These are phyloP conservation scores for Leccinum fuscescens DNA, from an alignment of 1,284 basidiomycete genomes.

Conservation along the genomic window DNA sequence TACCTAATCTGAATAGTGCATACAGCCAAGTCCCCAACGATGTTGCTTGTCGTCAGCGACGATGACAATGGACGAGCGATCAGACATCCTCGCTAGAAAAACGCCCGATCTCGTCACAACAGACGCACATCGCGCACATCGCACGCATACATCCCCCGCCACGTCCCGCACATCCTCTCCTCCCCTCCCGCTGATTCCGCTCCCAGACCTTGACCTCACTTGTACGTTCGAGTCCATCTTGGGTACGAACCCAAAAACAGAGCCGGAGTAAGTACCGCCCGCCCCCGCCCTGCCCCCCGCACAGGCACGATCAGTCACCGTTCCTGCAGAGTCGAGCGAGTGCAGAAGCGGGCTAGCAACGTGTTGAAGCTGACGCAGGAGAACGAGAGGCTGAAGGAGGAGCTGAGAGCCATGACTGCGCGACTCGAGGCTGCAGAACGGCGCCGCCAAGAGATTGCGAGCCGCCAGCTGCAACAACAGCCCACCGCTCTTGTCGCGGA, in stretches of 20 bases:
- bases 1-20: slow-evolving; percentile 4
- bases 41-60: slow-evolving; percentile 22
- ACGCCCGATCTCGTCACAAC: neutral
- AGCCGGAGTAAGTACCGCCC: slow-evolving; percentile 36
- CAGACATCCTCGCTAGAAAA: slow-evolving; percentile 10
- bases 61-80: slow-evolving; percentile 27
- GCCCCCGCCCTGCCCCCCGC: slow-evolving; percentile 13
- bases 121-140: slow-evolving; percentile 20
- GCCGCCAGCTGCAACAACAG: slow-evolving; percentile 34
- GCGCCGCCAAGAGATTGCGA: slow-evolving; percentile 54
- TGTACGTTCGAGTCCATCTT: slow-evolving; percentile 51
- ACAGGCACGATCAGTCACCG: slow-evolving; percentile 27
- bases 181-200: slow-evolving; percentile 55
- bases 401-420: slow-evolving; percentile 71
- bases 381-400: slow-evolving; percentile 72
- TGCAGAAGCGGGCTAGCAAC: slow-evolving; percentile 74
- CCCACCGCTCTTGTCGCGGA: slow-evolving; percentile 15
- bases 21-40: neutral
- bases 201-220: slow-evolving; percentile 49
- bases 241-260: slow-evolving; percentile 11
- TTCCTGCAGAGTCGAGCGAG: slow-evolving; percentile 49
- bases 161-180: slow-evolving; percentile 33
- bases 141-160: slow-evolving; percentile 3
- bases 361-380: slow-evolving; percentile 72
- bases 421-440: slow-evolving; percentile 71